A percentile compares a stretch with the other conserved stretches of the same genome.
These are phyloP conservation scores for Beauveria sp. DNA, from an alignment of 2,329 filamentous ascomycete genomes.

Conservation along the genomic window DNA sequence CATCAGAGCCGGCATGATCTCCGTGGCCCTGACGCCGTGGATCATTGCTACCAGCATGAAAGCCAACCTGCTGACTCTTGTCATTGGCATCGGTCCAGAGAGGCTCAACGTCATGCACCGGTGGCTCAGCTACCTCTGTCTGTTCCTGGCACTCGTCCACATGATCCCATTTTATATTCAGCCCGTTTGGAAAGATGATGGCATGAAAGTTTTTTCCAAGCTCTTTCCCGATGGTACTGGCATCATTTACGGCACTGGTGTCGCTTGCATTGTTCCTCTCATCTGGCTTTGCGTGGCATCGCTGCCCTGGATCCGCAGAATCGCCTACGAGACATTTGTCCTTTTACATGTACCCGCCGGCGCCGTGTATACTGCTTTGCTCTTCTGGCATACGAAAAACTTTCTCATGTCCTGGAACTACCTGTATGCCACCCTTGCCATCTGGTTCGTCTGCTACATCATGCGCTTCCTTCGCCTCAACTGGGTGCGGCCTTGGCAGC, in stretches of 20 bases:
- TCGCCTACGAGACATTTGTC: slow-evolving; percentile 82
- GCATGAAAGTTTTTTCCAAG: slow-evolving; percentile 60
- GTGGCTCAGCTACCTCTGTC: slow-evolving; percentile 81
- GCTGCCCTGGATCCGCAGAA: slow-evolving; percentile 65
- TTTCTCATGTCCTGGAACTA: slow-evolving; percentile 87
- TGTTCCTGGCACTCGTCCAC: slow-evolving; percentile 77
- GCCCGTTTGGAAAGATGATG: slow-evolving; percentile 75
- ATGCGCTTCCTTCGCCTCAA: slow-evolving; percentile 79
- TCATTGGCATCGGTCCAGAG: slow-evolving; percentile 89
- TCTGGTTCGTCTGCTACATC: slow-evolving; percentile 70
- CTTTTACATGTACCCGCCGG: slow-evolving; percentile 75
- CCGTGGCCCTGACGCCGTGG: slow-evolving; percentile 87
- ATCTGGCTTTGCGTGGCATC: slow-evolving; percentile 80
- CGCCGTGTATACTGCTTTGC: slow-evolving; percentile 69
- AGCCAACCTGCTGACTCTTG: slow-evolving; percentile 72
- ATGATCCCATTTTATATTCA: slow-evolving; percentile 85
- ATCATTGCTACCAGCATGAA: slow-evolving; percentile 87
- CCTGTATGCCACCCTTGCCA: slow-evolving; percentile 69
- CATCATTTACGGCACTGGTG: slow-evolving; percentile 77
- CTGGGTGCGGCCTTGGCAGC: slow-evolving; percentile 73
- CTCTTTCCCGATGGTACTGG: slow-evolving; percentile 59
- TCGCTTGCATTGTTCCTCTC: slow-evolving; percentile 74
- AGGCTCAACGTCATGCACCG: slow-evolving; percentile 87
- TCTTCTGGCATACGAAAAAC: slow-evolving; percentile 97
- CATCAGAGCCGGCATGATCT: slow-evolving; percentile 83